Percentiles rank a stretch among this genome's conserved stretches.
phyloP scores from a whole-genome alignment of 371 early-diverging fungal species.

The Mucor velutinosus region DNA sequence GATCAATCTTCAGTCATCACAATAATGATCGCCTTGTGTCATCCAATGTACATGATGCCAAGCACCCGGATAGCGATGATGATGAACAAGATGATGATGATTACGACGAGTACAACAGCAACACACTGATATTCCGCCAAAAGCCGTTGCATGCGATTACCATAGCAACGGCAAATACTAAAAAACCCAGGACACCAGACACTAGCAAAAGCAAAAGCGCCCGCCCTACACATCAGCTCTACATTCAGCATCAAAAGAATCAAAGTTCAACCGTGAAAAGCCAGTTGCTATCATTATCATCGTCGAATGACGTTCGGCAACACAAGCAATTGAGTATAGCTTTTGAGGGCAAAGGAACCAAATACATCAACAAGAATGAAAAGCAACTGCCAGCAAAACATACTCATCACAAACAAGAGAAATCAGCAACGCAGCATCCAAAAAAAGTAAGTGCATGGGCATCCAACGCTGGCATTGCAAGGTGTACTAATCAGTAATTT shows the following conservation, averaged over 20 bases:
- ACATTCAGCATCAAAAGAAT: background rate
- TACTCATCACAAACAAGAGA: background rate
- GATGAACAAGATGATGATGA: background rate
- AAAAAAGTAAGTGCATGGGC: background rate
- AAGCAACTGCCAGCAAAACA: background rate
- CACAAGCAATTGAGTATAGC: background rate
- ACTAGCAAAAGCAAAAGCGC: background rate
- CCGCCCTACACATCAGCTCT: background rate
- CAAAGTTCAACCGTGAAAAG: background rate
- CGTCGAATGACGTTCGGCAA: background rate
- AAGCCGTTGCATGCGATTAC: background rate
- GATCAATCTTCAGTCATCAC: conserved; percentile 4
- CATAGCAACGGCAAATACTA: background rate
- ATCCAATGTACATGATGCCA: background rate
- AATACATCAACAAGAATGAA: background rate
- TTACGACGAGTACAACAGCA: background rate
- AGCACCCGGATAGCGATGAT: background rate
- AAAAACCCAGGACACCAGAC: background rate
- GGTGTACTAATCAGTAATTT: background rate
- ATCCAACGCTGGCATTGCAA: background rate
- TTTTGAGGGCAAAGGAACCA: background rate
- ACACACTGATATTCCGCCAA: background rate
- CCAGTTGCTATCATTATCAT: background rate
- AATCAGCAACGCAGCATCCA: background rate
- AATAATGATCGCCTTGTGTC: background rate